Conservation (phyloP, 1,284 basidiomycete genomes). For the Pseudozyma sp. region DNA sequence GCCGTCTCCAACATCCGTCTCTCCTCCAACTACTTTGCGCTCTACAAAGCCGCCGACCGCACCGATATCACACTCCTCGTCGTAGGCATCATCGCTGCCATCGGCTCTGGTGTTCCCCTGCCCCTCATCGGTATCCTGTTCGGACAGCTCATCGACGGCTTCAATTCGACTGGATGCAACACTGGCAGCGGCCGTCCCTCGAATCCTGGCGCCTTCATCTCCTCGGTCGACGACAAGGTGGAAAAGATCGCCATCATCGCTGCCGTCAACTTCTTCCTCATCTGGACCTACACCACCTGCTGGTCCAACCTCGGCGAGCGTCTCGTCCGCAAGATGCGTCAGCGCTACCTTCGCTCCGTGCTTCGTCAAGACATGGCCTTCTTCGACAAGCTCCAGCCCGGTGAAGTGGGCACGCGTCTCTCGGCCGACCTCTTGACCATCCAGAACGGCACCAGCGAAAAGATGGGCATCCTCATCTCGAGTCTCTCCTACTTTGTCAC, state of each 20-base stretch:
- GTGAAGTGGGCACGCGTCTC: conserved; percentile 55
- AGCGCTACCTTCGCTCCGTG: conserved; percentile 70
- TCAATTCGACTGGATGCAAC: conserved; percentile 52
- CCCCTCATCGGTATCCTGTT: conserved; percentile 62
- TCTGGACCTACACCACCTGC: conserved; percentile 62
- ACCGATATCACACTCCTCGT: conserved; percentile 44
- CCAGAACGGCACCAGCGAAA: conserved; percentile 62
- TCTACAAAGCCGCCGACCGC: conserved; percentile 37
- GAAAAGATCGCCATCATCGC: conserved; percentile 56
- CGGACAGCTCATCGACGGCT: conserved; percentile 60
- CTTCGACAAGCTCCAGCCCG: conserved; percentile 58
- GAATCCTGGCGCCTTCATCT: conserved; percentile 39
- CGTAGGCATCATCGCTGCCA: conserved; percentile 53
- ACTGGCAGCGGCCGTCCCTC: conserved; percentile 13
- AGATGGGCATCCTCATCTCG: conserved; percentile 59
- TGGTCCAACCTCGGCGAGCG: conserved; percentile 62
- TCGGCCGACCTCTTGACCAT: conserved; percentile 55
- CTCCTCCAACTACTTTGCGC: conserved; percentile 51
- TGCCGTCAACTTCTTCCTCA: conserved; percentile 61
- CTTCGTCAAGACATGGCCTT: conserved; percentile 70
- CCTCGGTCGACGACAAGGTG: conserved; percentile 55
- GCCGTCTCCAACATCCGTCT: conserved; percentile 24
- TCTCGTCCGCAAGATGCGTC: conserved; percentile 63
- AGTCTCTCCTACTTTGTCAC: conserved; percentile 58
- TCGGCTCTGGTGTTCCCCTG: conserved; percentile 59